phyloP scores from a whole-genome alignment of 306 rosid species.

The Cucumis sativus region DNA sequence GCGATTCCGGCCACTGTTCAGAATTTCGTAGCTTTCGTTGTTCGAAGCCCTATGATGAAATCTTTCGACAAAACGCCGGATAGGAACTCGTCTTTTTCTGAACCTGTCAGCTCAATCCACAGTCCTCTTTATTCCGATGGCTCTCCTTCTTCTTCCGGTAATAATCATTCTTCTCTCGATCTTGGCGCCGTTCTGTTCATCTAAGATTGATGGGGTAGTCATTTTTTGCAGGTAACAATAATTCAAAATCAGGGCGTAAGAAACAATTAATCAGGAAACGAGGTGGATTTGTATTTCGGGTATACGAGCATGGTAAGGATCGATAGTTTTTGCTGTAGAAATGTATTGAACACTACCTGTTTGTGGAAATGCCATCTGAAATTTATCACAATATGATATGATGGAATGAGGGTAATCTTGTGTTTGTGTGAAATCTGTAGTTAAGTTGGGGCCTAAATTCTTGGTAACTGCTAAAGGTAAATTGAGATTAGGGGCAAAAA shows the following conservation, averaged over 20 bases:
- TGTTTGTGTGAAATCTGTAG: constrained; percentile 21
- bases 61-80: background rate
- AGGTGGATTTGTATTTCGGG: constrained; percentile 31
- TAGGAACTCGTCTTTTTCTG: constrained; percentile 10
- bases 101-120: constrained; percentile 16
- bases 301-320: constrained; percentile 55
- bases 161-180: constrained; percentile 7
- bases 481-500: constrained; percentile 57
- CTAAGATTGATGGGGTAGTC: background rate
- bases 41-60: background rate
- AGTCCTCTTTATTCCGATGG: constrained; percentile 21
- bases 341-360: background rate
- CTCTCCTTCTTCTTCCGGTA: constrained; percentile 23
- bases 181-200: background rate
- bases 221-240: background rate
- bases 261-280: constrained; percentile 11
- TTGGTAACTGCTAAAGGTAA: constrained; percentile 62
- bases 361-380: background rate
- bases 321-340: background rate
- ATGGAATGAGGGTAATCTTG: background rate
- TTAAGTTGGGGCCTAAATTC: constrained; percentile 50
- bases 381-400: background rate
- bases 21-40: background rate
- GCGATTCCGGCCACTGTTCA: background rate
- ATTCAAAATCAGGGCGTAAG: background rate